Percentiles rank a stretch among this genome's conserved stretches.
Evolutionary conservation across 192 early-diverging fungal species (phyloP).

Genomic region (Endogone sp.): DNA sequence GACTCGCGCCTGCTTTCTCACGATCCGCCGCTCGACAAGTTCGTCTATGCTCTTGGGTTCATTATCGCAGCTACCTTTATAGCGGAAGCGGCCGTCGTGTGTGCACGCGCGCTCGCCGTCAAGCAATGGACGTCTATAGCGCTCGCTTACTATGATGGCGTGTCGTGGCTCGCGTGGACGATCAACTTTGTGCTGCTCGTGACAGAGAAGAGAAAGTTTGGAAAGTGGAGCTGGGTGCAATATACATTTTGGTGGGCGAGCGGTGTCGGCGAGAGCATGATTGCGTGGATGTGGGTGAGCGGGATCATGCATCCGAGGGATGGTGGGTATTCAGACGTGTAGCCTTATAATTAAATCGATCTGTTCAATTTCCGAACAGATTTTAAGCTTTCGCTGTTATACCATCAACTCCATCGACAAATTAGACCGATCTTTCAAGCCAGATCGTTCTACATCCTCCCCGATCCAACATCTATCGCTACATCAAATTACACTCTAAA

Average conservation of each 20-base stretch:
- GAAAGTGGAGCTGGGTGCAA: constrained; percentile 47
- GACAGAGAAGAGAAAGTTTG: constrained; percentile 28
- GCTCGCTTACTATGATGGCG: constrained; percentile 35
- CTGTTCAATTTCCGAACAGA: background rate
- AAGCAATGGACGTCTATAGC: constrained; percentile 31
- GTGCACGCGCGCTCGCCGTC: constrained; percentile 32
- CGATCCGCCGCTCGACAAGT: constrained; percentile 14
- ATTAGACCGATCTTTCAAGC: background rate
- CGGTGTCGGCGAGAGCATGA: constrained; percentile 34
- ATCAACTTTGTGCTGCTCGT: constrained; percentile 29
- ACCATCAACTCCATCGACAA: too few species aligned
- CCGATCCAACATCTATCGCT: too few species aligned
- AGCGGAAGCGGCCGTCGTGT: constrained; percentile 25
- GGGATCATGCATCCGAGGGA: constrained; percentile 9
- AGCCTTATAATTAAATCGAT: background rate
- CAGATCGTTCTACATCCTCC: too few species aligned
- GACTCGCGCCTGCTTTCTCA: background rate
- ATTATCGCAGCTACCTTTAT: constrained; percentile 31
- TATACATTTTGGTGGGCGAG: constrained; percentile 50
- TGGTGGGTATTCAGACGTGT: constrained; percentile 20
- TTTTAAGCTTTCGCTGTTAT: too few species aligned
- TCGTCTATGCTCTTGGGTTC: constrained; percentile 23
- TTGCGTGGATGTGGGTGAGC: constrained; percentile 41
- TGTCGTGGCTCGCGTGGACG: constrained; percentile 33
- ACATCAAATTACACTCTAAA: background rate